Conservation (phyloP, 352 stramenopile genomes). For the Pythium dissotocum region DNA sequence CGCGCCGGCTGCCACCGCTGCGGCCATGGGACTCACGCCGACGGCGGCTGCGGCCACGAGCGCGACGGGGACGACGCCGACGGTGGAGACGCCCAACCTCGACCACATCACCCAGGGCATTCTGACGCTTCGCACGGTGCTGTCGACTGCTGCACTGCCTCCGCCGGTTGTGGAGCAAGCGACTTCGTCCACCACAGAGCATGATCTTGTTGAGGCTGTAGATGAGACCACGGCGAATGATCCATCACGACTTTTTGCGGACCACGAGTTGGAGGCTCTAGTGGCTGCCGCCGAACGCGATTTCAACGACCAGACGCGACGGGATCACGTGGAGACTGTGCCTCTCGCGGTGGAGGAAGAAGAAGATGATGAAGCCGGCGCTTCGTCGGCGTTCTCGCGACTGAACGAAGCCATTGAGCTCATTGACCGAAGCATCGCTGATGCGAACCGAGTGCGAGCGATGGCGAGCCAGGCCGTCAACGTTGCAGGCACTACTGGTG, state of each 20-base stretch:
- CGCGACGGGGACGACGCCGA: not conserved
- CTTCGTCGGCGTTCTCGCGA: not conserved
- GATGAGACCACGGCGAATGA: not conserved
- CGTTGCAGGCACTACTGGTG: too few species aligned
- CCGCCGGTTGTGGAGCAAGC: not conserved
- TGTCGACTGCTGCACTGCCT: conserved; percentile 26
- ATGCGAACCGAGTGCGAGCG: not conserved
- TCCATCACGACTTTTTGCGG: not conserved
- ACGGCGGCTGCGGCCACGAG: not conserved
- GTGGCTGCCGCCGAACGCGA: not conserved
- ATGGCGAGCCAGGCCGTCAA: not conserved
- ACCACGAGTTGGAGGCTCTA: not conserved
- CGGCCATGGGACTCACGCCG: conserved; percentile 22
- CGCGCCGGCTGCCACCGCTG: not conserved
- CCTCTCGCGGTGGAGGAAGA: not conserved
- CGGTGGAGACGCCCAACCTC: conserved; percentile 24
- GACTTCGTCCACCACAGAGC: too few species aligned
- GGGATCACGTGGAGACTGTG: not conserved
- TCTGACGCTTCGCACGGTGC: conserved; percentile 31
- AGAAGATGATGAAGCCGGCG: not conserved
- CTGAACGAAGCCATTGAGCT: not conserved
- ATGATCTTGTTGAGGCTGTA: too few species aligned
- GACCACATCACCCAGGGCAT: conserved; percentile 36
- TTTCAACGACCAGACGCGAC: not conserved
- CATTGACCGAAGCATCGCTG: not conserved